A percentile compares a stretch with the other conserved stretches of the same genome.
phyloP scores from a whole-genome alignment of 352 stramenopile species.

The Phytophthora pinifolia region DNA sequence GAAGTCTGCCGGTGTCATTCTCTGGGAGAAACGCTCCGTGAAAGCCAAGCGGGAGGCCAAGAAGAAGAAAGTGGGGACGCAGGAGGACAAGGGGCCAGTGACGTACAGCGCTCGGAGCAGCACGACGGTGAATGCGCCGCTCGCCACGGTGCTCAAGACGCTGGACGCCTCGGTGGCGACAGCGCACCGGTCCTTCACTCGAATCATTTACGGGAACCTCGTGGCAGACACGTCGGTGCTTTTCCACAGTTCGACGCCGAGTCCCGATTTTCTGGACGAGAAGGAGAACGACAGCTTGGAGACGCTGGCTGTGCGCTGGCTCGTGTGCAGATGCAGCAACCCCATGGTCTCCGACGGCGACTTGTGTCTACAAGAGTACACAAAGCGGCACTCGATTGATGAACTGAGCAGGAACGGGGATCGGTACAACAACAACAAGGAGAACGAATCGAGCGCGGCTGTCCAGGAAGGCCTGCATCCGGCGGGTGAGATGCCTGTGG shows the following conservation, averaged over 20 bases:
- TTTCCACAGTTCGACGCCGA: constrained; percentile 46
- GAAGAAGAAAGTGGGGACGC: constrained; percentile 18
- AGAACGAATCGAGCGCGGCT: neutral
- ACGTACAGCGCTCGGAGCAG: constrained; percentile 62
- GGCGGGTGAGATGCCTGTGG: constrained; percentile 37
- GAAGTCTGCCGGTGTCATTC: constrained; percentile 30
- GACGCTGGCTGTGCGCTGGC: constrained; percentile 67
- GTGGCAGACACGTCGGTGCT: constrained; percentile 75
- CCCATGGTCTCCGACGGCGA: constrained; percentile 72
- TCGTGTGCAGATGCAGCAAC: constrained; percentile 63
- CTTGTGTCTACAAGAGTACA: constrained; percentile 74
- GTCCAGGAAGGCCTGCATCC: constrained; percentile 19
- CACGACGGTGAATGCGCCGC: constrained; percentile 49
- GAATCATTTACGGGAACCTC: constrained; percentile 73
- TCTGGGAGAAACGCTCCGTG: constrained; percentile 57
- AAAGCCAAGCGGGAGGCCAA: constrained; percentile 16
- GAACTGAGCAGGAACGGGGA: constrained; percentile 35
- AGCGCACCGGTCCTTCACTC: constrained; percentile 67
- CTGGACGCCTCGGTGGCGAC: constrained; percentile 59
- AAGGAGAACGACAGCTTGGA: constrained; percentile 28
- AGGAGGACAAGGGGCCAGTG: constrained; percentile 5
- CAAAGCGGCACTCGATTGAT: constrained; percentile 55
- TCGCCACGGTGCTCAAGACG: constrained; percentile 58
- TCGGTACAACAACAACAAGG: constrained; percentile 42
- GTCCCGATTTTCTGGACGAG: constrained; percentile 11